A percentile compares a stretch with the other conserved stretches of the same genome.
Conservation (phyloP, 495 filamentous ascomycete genomes). For the Xylaria cubensis region DNA sequence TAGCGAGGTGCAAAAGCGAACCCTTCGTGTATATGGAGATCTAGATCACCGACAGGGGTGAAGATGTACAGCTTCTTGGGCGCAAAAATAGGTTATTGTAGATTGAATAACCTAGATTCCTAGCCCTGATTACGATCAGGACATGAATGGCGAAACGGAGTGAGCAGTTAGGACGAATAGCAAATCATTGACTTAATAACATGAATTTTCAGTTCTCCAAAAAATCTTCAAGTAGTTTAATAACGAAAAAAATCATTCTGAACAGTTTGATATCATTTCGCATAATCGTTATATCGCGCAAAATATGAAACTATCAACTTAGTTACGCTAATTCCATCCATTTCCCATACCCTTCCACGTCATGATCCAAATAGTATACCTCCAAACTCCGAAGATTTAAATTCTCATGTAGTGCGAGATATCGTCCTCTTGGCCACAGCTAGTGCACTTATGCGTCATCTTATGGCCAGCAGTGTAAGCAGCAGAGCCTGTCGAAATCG, state of each 20-base stretch:
- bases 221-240: not conserved
- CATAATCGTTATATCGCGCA: not conserved
- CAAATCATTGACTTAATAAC: too few species aligned
- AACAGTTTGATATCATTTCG: not conserved
- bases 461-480: not conserved
- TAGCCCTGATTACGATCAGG: too few species aligned
- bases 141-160: too few species aligned
- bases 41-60: too few species aligned
- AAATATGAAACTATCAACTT: not conserved
- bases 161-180: too few species aligned
- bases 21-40: too few species aligned
- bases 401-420: conserved; percentile 1
- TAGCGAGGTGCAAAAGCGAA: too few species aligned
- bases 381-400: not conserved
- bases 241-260: not conserved
- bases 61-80: too few species aligned
- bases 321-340: not conserved
- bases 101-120: too few species aligned
- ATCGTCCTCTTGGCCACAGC: not conserved
- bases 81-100: too few species aligned
- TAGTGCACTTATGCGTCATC: not conserved
- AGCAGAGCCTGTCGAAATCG: not conserved
- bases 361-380: not conserved
- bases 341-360: not conserved
- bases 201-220: too few species aligned